These are phyloP conservation scores for Pichia nanzhaoensis DNA, from an alignment of 805 yeast species.

Conservation along the genomic window DNA sequence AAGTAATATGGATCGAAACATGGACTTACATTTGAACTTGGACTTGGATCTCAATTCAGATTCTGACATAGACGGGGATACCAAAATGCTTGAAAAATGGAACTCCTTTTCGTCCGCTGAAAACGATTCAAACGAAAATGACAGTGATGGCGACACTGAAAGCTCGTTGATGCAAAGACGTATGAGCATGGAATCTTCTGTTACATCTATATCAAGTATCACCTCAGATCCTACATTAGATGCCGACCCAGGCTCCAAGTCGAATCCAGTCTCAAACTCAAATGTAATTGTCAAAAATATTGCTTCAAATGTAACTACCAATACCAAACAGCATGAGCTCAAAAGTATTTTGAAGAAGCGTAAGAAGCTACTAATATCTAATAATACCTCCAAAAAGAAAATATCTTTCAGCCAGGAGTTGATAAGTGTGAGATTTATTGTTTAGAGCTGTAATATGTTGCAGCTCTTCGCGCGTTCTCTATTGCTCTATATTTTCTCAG, in stretches of 20 bases:
- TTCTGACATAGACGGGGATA: background rate
- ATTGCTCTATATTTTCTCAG: no score
- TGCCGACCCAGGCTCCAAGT: no score
- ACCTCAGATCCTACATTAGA: no score
- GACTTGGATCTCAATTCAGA: no score
- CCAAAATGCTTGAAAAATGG: conserved; percentile 1
- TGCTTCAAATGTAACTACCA: background rate
- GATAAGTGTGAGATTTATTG: conserved; percentile 5
- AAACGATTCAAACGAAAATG: background rate
- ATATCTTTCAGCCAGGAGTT: conserved; percentile 7
- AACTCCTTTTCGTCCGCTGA: background rate
- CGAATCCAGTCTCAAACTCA: no score
- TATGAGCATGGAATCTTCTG: background rate
- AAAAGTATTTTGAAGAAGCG: conserved; percentile 9
- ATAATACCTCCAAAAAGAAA: conserved; percentile 4
- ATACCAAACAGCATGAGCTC: background rate
- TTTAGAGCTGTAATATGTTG: background rate
- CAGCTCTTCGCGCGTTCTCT: no score
- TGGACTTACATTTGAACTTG: no score
- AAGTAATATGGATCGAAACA: no score
- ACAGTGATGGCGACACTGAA: conserved; percentile 6
- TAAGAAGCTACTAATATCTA: background rate
- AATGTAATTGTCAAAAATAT: no score
- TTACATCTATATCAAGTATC: conserved; percentile 1
- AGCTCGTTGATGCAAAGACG: conserved; percentile 5